Conservation (phyloP, 192 early-diverging fungal genomes). For the Umbelopsis sp. region DNA sequence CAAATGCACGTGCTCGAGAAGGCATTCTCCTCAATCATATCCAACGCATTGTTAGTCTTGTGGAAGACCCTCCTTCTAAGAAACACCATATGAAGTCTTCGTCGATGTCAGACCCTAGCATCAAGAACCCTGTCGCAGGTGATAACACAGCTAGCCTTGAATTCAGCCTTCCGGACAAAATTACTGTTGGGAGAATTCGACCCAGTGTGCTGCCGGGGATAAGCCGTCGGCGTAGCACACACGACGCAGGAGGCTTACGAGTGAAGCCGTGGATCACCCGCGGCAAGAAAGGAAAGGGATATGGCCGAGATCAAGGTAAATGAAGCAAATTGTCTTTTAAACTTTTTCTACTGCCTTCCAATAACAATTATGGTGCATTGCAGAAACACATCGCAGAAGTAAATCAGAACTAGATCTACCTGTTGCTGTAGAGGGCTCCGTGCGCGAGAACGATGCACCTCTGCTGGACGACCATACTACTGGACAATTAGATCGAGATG, state of each 20-base stretch:
- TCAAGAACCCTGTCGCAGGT: conserved; percentile 4
- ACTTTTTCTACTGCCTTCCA: too few relatives aligned
- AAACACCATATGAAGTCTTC: conserved; percentile 28
- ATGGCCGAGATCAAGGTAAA: conserved; percentile 7
- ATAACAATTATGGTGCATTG: not conserved
- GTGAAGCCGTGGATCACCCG: conserved; percentile 1
- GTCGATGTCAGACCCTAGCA: conserved; percentile 34
- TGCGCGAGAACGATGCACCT: not conserved
- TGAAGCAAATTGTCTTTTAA: too few relatives aligned
- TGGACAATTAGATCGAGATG: not conserved
- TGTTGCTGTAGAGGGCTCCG: not conserved
- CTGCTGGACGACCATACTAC: not conserved
- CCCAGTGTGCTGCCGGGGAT: conserved; percentile 27
- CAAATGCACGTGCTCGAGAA: conserved; percentile 49
- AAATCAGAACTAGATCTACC: not conserved
- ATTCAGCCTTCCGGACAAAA: not conserved
- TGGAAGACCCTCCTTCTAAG: not conserved
- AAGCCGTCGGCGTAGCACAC: conserved; percentile 33
- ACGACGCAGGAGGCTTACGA: not conserved
- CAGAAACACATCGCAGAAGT: not conserved
- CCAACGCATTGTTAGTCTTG: conserved; percentile 11
- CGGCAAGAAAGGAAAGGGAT: conserved; percentile 5
- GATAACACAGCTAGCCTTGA: not conserved
- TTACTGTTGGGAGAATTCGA: not conserved
- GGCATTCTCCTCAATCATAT: conserved; percentile 51